A percentile compares a stretch with the other conserved stretches of the same genome.
Conservation (phyloP, 2,329 filamentous ascomycete species). For the Colletotrichum sp. region DNA sequence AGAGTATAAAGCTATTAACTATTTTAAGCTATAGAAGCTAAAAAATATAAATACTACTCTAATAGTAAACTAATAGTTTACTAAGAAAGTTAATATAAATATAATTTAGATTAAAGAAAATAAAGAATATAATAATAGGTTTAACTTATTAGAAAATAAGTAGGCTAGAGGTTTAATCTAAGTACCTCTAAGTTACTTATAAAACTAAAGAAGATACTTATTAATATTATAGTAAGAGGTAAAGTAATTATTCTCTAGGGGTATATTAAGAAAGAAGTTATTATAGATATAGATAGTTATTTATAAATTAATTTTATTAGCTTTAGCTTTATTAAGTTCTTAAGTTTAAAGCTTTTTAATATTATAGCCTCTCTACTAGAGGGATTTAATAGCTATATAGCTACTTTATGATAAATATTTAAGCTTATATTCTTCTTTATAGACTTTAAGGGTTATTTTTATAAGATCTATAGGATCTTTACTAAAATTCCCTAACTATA, state of each 20-base stretch:
- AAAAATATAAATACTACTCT: not conserved
- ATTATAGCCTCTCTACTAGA: not conserved
- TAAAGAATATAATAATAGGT: not conserved
- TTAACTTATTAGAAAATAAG: not conserved
- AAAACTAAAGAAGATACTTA: no score
- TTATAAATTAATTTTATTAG: not conserved
- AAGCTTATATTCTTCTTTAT: not conserved
- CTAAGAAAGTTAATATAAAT: not conserved
- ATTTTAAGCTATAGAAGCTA: not conserved
- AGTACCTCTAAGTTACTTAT: fast-evolving
- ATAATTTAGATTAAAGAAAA: not conserved
- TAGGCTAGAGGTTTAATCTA: no score
- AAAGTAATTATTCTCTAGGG: no score
- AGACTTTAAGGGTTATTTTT: not conserved
- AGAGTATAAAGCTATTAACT: not conserved
- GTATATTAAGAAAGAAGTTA: not conserved
- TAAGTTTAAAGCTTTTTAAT: not conserved
- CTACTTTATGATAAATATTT: not conserved
- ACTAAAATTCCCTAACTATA: not conserved
- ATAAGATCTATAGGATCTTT: not conserved
- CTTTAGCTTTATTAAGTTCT: not conserved
- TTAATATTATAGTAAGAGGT: no score
- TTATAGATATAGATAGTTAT: not conserved
- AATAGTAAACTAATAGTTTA: not conserved
- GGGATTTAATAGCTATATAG: not conserved